Base-by-base conservation (phyloP, 176 grass and related monocot genomes). In the Paspalum notatum region DNA sequence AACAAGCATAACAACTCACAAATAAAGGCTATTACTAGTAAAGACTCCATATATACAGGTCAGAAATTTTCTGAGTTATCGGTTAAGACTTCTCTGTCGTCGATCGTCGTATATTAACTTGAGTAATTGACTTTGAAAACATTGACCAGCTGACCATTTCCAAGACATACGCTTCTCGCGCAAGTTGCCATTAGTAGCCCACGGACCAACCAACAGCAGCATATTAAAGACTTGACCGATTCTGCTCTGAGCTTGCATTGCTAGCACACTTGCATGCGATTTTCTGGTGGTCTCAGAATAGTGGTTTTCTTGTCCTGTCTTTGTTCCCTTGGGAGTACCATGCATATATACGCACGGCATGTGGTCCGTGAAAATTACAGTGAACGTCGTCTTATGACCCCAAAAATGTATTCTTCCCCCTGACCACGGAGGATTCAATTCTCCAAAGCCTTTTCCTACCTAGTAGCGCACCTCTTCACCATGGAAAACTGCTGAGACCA, bases 111-210 rank as follows among this genome's bases (percentile, higher is more conserved):
- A 45, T 24, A 7, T 68, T n/a, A n/a, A n/a, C n/a, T n/a, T n/a
- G n/a, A n/a, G n/a, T n/a, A n/a, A n/a, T n/a, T 68, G 66, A 46
- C 42, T 68, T 12, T 20, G n/a, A 46, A 68, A 46, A 20, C 42
- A 68, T 68, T 68, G 66, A 46, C 42, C 66, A 21, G 39, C n/a
- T 43, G 39, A 43, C 39, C 39, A 11, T 68, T 68, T 68, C 40
- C 40, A 68, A 21, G 39, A 6, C 63, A n/a, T 12, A 7, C 5
- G 8, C 27, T 63, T 63, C 3, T 62, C 5, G 7, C 5, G 15
- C 59, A 37, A 40, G 37, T 65, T 65, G 62, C 32, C n/a, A 12
- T 22, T n/a, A 9, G 11, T 54, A 7, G 20, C 22, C 55, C n/a
- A 58, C 1, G 55, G 57, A 59, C 57, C 57, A 26, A 59, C 11